These are phyloP conservation scores for Dryas drummondii DNA, from an alignment of 306 rosid species.

Conservation along the genomic window DNA sequence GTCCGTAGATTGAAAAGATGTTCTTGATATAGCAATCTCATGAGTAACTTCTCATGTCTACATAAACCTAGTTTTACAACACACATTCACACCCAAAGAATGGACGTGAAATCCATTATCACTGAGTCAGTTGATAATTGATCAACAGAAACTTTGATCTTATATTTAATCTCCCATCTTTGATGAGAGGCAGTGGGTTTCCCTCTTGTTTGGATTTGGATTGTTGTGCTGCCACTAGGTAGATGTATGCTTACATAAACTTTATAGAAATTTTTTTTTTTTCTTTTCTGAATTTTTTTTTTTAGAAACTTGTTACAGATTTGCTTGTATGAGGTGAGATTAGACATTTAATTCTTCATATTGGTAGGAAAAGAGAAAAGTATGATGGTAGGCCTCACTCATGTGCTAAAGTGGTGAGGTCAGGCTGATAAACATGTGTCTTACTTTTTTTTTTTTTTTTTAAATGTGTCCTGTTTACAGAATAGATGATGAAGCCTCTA, in stretches of 20 bases:
- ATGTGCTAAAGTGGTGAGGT: neutral
- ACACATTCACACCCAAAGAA: neutral
- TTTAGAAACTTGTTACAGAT: neutral
- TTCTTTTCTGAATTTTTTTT: neutral
- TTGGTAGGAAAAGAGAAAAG: neutral
- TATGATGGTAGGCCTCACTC: neutral
- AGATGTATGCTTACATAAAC: neutral
- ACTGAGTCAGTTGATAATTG: neutral
- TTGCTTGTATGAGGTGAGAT: neutral
- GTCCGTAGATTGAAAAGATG: neutral
- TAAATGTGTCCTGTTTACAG: conserved; percentile 51
- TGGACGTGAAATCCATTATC: neutral
- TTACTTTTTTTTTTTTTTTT: conserved; percentile 3
- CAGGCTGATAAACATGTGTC: neutral
- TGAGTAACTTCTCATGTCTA: neutral
- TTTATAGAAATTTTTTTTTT: neutral
- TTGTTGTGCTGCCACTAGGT: neutral
- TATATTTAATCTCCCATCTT: neutral
- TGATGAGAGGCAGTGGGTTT: neutral
- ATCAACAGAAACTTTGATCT: neutral
- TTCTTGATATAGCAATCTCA: neutral
- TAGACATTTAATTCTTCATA: neutral
- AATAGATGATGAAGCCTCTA: conserved; percentile 69
- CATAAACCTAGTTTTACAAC: neutral
- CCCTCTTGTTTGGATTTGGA: neutral